Conservation (phyloP, 148 eudicot species). For the Euryodendron excelsum region DNA sequence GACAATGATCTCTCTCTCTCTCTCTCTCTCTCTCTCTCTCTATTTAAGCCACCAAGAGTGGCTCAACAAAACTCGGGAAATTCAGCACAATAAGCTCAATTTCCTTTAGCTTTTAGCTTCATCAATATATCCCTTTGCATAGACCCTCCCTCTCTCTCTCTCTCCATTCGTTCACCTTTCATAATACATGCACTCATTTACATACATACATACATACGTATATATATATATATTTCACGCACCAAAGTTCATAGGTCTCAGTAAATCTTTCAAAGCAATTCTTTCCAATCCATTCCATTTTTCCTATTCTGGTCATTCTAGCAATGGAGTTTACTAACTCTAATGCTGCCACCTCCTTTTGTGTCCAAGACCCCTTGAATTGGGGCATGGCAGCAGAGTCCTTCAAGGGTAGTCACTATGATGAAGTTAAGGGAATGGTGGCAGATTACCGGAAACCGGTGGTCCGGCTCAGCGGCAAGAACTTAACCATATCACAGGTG, state of each 20-base stretch:
- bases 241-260: neutral
- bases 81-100: neutral
- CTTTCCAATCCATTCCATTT: neutral
- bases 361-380: slow-evolving; percentile 18
- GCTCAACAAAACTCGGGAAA: slow-evolving; percentile 8
- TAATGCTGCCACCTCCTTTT: no score
- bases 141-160: no score
- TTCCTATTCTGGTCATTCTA: neutral
- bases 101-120: neutral
- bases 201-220: neutral
- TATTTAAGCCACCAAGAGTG: slow-evolving; percentile 17
- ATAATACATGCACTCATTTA: neutral
- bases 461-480: slow-evolving; percentile 25
- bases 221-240: neutral
- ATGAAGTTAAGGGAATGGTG: slow-evolving; percentile 35
- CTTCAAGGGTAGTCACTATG: slow-evolving; percentile 31
- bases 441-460: slow-evolving; percentile 20
- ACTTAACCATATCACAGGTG: slow-evolving; percentile 27
- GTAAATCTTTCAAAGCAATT: neutral
- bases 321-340: neutral
- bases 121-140: no score
- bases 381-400: slow-evolving; percentile 31
- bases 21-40: neutral
- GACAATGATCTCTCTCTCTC: neutral
- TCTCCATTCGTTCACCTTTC: neutral